Base-by-base conservation (phyloP, 768 basidiomycete genomes). In the Cubamyces sp. region DNA sequence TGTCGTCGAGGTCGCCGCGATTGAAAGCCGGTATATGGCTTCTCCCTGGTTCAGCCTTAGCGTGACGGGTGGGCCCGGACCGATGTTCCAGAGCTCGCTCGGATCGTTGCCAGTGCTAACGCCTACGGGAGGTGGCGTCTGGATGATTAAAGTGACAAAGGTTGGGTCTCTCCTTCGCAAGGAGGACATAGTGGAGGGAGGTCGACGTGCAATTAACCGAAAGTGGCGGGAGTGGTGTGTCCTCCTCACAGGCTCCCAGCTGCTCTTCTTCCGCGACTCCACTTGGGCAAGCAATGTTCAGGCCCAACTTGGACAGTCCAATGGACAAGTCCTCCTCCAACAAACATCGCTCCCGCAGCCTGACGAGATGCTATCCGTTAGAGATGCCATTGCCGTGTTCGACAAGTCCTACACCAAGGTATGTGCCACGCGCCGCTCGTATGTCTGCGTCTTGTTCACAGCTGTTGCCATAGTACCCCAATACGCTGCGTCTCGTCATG, bases 161-260 rank as follows among this genome's bases (percentile, higher is more conserved):
- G 82, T 90, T 9, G 94, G 94, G 3, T 69, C 90, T 26, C 79
- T 99, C 59, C 85, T 83, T 62, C 82, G 94, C 60, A 97, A 95
- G 75, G 90, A 91, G 60, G 94, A 95, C 65, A 69, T 85, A 0
- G 64, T 84, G 7, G 90, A 91, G 65, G 86, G 90, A 3, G 91
- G 93, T 14, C 92, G 84, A 75, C 93, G 87, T 68, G 78, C 87
- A 0, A 76, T 78, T 48, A 88, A 83, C 69, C 82, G 93, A 51
- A 98, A 95, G 76, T 98, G 97, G 97, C 88, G 83, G 68, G 76
- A 84, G 12, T 96, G 88, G 82, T 88, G 86, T 64, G 91, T 94
- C 9, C 80, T 96, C 52, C 79, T 99, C 58, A 95, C 94, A 3
- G 89, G 87, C 25, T 95, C 94, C 5, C 96, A 98, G 69, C 79